These are phyloP conservation scores for Penstemon eatonii DNA, from an alignment of 257 asterid genomes.

Conservation along the genomic window DNA sequence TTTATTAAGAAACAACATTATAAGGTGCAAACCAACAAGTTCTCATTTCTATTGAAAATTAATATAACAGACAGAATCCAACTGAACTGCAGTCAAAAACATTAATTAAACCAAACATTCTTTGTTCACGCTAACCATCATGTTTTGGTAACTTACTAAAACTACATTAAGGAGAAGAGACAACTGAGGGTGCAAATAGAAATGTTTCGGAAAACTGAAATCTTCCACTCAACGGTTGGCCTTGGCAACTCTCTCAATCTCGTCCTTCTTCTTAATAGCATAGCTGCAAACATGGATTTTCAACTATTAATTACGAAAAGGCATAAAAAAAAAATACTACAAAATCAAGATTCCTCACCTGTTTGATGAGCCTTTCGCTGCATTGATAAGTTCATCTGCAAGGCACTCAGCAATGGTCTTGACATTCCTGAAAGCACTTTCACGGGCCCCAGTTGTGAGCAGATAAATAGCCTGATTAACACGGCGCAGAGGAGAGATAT, in stretches of 20 bases:
- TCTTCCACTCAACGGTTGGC: constrained; percentile 61
- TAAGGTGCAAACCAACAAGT: too few relatives aligned
- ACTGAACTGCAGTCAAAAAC: too few relatives aligned
- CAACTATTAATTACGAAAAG: background rate
- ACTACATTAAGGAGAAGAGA: too few relatives aligned
- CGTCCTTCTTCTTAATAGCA: constrained; percentile 89
- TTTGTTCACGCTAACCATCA: too few relatives aligned
- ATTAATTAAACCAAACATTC: too few relatives aligned
- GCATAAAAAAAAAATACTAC: background rate
- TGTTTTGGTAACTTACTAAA: too few relatives aligned
- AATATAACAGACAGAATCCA: too few relatives aligned
- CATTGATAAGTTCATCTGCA: constrained; percentile 59
- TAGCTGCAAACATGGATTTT: constrained; percentile 47
- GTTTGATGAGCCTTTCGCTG: constrained; percentile 50
- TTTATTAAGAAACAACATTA: too few relatives aligned
- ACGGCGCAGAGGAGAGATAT: constrained; percentile 60
- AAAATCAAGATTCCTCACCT: constrained; percentile 26
- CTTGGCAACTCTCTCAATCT: constrained; percentile 92
- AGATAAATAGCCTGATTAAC: constrained; percentile 57
- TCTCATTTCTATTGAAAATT: too few relatives aligned
- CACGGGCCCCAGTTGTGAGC: constrained; percentile 58
- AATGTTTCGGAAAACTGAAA: too few relatives aligned
- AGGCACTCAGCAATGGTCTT: constrained; percentile 62
- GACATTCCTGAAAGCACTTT: constrained; percentile 54
- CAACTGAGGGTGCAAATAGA: too few relatives aligned